phyloP scores from a whole-genome alignment of 2,329 filamentous ascomycete species.

The Aspergillus sp. region DNA sequence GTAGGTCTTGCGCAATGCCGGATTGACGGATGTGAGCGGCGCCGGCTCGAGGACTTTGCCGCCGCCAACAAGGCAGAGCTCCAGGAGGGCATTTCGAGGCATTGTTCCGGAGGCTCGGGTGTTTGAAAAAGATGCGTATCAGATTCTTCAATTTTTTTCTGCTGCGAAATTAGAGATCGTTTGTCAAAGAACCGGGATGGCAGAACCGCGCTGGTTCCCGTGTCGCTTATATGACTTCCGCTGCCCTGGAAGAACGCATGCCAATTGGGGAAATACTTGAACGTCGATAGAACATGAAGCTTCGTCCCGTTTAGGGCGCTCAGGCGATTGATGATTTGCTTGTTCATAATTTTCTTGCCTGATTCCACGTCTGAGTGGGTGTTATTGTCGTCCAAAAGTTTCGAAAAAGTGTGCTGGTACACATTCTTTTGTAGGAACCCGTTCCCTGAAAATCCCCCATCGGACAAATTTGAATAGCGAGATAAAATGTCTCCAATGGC shows the following conservation, averaged over 20 bases:
- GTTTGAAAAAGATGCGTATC: neutral
- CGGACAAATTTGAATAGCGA: conserved; percentile 8
- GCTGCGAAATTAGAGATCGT: neutral
- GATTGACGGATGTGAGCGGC: conserved; percentile 13
- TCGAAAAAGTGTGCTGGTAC: neutral
- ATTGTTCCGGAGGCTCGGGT: neutral
- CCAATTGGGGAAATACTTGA: neutral
- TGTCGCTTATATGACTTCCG: neutral
- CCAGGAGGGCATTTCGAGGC: neutral
- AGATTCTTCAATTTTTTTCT: neutral
- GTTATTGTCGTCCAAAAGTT: neutral
- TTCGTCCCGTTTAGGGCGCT: neutral
- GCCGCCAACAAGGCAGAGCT: conserved; percentile 10
- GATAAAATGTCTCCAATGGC: conserved; percentile 4
- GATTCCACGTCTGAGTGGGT: neutral
- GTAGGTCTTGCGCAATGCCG: neutral
- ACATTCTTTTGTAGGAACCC: neutral
- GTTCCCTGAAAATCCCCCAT: conserved; percentile 14
- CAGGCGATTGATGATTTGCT: neutral
- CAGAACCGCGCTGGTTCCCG: neutral
- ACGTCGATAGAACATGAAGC: neutral
- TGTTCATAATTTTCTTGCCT: neutral
- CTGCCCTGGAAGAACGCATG: neutral
- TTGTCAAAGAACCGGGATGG: neutral
- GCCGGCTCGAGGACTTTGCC: conserved; percentile 11